Base-by-base conservation (phyloP, 225 moss, liverwort and hornwort genomes). In the Physcomitrium patens region DNA sequence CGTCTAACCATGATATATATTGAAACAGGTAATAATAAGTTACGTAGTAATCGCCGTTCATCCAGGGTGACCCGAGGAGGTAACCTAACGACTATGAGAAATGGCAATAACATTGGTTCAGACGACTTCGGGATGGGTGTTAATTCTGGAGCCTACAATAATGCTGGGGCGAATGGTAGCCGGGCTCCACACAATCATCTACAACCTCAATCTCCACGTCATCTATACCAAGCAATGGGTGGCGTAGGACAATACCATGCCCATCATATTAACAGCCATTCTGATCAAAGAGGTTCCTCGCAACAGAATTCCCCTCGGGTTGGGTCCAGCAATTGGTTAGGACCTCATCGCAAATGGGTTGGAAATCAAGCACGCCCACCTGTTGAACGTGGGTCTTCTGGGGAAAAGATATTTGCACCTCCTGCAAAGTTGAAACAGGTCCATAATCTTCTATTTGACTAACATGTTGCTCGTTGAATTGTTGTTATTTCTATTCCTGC, bases 41-140 rank as follows among this genome's bases (percentile, higher is more conserved):
- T 99, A 82, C 89, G 91, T 58, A 88, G 78, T 83, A 93, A 89
- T 48, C 85, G 97, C 58, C 97, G 97, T 55, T 78, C 93, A 67
- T 90, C 93, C 52, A 87, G 93, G 80, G 87, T 95, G 57, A 68
- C 89, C 58, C 85, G 93, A 76, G 90, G 88, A 68, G 88, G 90
- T 74, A 87, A 90, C 78, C 52, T 82, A 24, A 80, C 92, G 78
- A 85, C 81, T 59, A 83, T 83, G 75, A 94, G 93, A 67, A 91
- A 88, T 61, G 85, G 86, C 27, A 90, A 76, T 77, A 82, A 88
- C 74, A 19, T 78, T 12, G 82, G 84, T 20, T 52, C 84, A 45
- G 69, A 83, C 1, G 82, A 85, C 52, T 42, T 83, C 73, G 80
- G 83, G 62, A 65, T 88, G 80, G 76, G 69, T 45, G 85, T 80